These are phyloP conservation scores for Backusella westeae DNA, from an alignment of 192 early-diverging fungal genomes.

Conservation along the genomic window DNA sequence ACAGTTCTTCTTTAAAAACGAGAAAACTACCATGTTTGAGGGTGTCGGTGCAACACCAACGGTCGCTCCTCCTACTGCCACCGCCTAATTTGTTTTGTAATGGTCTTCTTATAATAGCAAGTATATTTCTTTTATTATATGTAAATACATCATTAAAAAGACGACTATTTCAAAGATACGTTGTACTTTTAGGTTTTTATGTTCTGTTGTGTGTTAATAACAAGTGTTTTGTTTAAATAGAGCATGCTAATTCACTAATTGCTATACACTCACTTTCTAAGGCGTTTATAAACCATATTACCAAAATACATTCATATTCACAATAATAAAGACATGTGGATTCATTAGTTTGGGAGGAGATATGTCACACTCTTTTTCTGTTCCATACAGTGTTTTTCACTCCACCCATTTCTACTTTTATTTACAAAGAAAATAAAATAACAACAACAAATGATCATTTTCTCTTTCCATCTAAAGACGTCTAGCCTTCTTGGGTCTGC, in stretches of 20 bases:
- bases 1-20: constrained; percentile 90
- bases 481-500: constrained; percentile 85
- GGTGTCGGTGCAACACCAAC: constrained; percentile 16
- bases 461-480: constrained; percentile 49
- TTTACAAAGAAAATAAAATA: constrained; percentile 5
- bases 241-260: no score
- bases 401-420: background rate
- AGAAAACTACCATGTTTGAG: constrained; percentile 36
- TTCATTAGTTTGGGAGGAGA: no score
- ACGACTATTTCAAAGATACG: background rate
- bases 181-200: no score
- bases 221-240: no score
- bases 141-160: background rate
- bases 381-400: no score
- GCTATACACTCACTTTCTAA: no score
- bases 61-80: background rate
- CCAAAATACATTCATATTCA: no score
- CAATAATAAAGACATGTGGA: no score
- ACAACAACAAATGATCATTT: background rate
- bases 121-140: background rate
- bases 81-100: background rate
- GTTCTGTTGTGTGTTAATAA: no score
- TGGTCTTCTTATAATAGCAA: background rate
- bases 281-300: no score
- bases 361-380: no score